Percentiles rank a stretch among this genome's conserved stretches.
phyloP scores from a whole-genome alignment of 2,329 filamentous ascomycete genomes.

The Aspergillus neoniger region DNA sequence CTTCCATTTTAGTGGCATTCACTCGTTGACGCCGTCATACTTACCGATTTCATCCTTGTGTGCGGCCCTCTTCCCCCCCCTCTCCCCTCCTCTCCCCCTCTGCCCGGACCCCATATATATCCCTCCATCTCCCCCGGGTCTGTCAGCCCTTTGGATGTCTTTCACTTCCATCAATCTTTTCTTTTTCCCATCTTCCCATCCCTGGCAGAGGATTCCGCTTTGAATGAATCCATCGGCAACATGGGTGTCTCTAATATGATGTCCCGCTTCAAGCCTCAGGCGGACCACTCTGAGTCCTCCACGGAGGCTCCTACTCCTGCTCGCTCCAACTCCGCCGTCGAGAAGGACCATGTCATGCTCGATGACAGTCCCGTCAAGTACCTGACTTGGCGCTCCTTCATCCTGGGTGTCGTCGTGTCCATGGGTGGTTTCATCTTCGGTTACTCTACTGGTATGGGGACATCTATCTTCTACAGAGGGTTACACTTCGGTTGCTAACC shows the following conservation, averaged over 20 bases:
- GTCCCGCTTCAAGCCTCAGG: slow-evolving; percentile 32
- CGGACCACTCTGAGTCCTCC: slow-evolving; percentile 21
- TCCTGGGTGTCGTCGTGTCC: slow-evolving; percentile 48
- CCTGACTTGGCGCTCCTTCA: slow-evolving; percentile 46
- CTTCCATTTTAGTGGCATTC: slow-evolving; percentile 7
- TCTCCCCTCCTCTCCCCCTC: slow-evolving; percentile 1
- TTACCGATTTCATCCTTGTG: slow-evolving; percentile 8
- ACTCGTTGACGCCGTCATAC: slow-evolving; percentile 24
- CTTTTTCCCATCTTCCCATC: background rate
- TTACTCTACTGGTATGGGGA: slow-evolving; percentile 43
- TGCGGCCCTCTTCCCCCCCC: background rate
- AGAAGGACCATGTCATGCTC: slow-evolving; percentile 36
- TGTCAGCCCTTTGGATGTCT: slow-evolving; percentile 11
- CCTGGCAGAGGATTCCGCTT: slow-evolving; percentile 7
- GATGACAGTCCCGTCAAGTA: slow-evolving; percentile 48
- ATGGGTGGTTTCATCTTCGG: slow-evolving; percentile 53
- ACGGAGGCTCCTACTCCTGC: slow-evolving; percentile 37
- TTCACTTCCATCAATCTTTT: slow-evolving; percentile 9
- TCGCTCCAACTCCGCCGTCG: slow-evolving; percentile 33
- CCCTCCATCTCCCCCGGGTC: slow-evolving; percentile 19
- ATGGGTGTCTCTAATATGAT: slow-evolving; percentile 36
- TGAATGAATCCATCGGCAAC: slow-evolving; percentile 12
- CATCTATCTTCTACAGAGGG: background rate
- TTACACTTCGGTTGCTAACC: slow-evolving; percentile 10
- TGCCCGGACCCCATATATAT: slow-evolving; percentile 25